Evolutionary conservation across 495 filamentous ascomycete genomes (phyloP).

Genomic region (Tuber umbilicatum): DNA sequence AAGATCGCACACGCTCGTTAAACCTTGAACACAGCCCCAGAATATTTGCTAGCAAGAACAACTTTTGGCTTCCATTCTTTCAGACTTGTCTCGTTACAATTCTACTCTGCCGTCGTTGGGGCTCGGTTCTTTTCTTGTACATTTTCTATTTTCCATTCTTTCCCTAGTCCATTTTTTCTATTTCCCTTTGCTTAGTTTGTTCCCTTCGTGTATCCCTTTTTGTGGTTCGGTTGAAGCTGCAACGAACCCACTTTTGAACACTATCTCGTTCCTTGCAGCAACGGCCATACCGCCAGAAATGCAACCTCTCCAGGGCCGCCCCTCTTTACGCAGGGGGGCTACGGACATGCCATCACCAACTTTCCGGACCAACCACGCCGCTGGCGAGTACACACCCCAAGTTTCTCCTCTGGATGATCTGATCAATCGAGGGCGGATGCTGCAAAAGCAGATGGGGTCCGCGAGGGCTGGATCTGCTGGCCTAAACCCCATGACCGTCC

Average conservation of each 20-base stretch:
- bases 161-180: no score
- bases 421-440: constrained; percentile 74
- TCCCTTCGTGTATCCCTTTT: not conserved
- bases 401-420: constrained; percentile 94
- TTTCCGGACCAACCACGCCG: constrained; percentile 51
- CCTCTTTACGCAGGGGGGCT: not conserved
- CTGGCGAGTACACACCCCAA: constrained; percentile 82
- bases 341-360: constrained; percentile 7
- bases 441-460: constrained; percentile 72
- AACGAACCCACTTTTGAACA: not conserved
- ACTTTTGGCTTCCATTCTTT: not conserved
- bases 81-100: not conserved
- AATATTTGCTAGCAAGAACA: not conserved
- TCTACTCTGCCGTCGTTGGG: not conserved
- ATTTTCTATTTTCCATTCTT: constrained; percentile 5
- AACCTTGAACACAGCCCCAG: not conserved
- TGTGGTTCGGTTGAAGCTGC: not conserved
- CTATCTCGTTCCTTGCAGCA: not conserved
- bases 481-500: constrained; percentile 72
- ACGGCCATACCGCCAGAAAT: not conserved
- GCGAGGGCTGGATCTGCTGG: constrained; percentile 72
- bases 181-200: no score
- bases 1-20: not conserved
- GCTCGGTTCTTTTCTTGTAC: constrained; percentile 1
- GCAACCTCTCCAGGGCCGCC: not conserved